Base-by-base conservation (phyloP, 2,329 filamentous ascomycete genomes). In the Amauroascus niger region DNA sequence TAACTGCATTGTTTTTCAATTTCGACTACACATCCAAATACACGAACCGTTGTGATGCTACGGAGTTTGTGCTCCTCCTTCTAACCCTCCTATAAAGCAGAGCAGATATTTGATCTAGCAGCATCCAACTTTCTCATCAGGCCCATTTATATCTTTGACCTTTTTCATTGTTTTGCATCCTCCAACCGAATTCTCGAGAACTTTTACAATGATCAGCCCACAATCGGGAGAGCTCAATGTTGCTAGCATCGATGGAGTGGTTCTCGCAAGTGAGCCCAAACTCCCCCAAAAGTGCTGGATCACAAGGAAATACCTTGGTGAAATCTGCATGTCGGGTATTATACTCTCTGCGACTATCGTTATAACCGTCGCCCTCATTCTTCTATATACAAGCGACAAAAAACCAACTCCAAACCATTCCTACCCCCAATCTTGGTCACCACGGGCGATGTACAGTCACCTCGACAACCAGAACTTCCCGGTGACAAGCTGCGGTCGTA, bases 401-500 rank as follows among this genome's bases (percentile, higher is more conserved):
- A 35, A 13, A 4, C 7, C 28, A 6, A 32, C 7, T 13, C 6
- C 37, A 20, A 18, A 13, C 6, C 6, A 30, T 20, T 46, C 2
- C n/a, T 35, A 9, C 8, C 26, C 1, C 6, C 41, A 14, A 18
- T 20, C 11, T 41, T 22, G 7, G 9, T 32, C 18, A 13, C 14
- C 37, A 18, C 11, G 22, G 3, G 18, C 28, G 13, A 26, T 16
- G 6, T 35, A 33, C 14, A 24, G 49, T 26, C 39, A 13, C 5
- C 28, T 44, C n/a, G 26, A n/a, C 16, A 18, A 35, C 14, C 49
- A 33, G 20, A 51, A 35, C 3, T 14, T 24, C 28, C 39, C 49
- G 3, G 49, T 44, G 49, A 33, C 28, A 24, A 51, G 16, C 20
- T 54, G 56, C 26, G 51, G 54, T 32, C 50, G 35, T 41, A 52